phyloP scores from a whole-genome alignment of 179 eudicot genomes.

The Silene coronaria region DNA sequence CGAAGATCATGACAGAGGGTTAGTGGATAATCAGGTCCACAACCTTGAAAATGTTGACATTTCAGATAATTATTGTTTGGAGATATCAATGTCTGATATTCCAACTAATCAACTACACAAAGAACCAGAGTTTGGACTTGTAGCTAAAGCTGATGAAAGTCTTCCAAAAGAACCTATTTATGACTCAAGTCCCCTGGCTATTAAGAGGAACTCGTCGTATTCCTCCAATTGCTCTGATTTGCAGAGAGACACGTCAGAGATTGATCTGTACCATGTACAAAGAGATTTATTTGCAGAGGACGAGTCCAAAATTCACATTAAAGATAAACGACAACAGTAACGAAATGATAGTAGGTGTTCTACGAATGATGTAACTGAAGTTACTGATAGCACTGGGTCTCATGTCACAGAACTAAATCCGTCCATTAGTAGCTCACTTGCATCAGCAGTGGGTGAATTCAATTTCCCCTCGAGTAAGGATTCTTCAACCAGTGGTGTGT shows the following conservation, averaged over 20 bases:
- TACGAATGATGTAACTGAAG: slow-evolving; percentile 17
- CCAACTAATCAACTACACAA: slow-evolving; percentile 10
- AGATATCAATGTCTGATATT: slow-evolving; percentile 23
- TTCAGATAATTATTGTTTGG: slow-evolving; percentile 23
- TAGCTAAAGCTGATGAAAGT: slow-evolving; percentile 21
- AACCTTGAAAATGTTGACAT: slow-evolving; percentile 24
- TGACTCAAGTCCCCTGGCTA: slow-evolving; percentile 59
- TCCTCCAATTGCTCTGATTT: slow-evolving; percentile 39
- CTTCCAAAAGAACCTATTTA: slow-evolving; percentile 53
- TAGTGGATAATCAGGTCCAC: slow-evolving; percentile 22
- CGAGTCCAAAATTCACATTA: slow-evolving; percentile 28
- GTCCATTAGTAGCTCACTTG: slow-evolving; percentile 7
- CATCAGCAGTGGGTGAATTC: slow-evolving; percentile 22
- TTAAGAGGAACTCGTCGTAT: slow-evolving; percentile 27
- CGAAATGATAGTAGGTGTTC: slow-evolving; percentile 15
- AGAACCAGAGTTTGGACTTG: slow-evolving; percentile 15
- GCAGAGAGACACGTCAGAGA: slow-evolving; percentile 35
- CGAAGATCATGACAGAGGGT: slow-evolving; percentile 34
- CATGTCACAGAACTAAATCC: slow-evolving; percentile 19
- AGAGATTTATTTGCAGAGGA: slow-evolving; percentile 29
- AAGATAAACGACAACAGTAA: slow-evolving; percentile 20
- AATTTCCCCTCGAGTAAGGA: slow-evolving; percentile 5
- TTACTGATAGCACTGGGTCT: slow-evolving; percentile 13
- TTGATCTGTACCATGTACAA: slow-evolving; percentile 25
- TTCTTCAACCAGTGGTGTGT: slow-evolving; percentile 13